These are phyloP conservation scores for Meredithiella fracta DNA, from an alignment of 2,329 filamentous ascomycete species.

Conservation along the genomic window DNA sequence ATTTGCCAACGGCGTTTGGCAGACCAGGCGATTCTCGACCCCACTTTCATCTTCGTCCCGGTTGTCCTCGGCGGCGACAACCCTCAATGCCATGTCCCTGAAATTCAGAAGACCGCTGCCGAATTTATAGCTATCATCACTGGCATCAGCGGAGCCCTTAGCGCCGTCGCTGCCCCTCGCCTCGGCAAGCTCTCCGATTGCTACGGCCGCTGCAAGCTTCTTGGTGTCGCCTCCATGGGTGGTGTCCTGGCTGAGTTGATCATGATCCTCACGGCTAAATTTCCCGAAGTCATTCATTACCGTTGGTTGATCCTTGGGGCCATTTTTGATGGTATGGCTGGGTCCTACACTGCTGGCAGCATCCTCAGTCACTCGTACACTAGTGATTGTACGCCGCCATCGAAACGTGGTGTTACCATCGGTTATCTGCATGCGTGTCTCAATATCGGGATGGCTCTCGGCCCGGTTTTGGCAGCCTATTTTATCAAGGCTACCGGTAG, in stretches of 20 bases:
- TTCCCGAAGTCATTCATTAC: constrained; percentile 55
- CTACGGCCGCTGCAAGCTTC: constrained; percentile 59
- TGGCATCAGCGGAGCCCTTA: constrained; percentile 58
- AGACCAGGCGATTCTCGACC: constrained; percentile 31
- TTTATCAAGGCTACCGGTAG: constrained; percentile 61
- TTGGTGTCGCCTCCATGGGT: constrained; percentile 59
- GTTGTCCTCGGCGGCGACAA: constrained; percentile 54
- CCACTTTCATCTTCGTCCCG: constrained; percentile 42
- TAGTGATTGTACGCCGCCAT: constrained; percentile 71
- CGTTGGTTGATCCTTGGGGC: constrained; percentile 64
- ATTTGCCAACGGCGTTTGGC: constrained; percentile 69
- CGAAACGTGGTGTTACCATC: constrained; percentile 65
- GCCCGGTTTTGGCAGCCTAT: constrained; percentile 66
- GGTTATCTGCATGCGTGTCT: constrained; percentile 81
- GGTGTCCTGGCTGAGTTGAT: constrained; percentile 58
- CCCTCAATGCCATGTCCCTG: constrained; percentile 61
- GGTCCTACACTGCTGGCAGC: constrained; percentile 73
- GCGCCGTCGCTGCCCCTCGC: constrained; percentile 66
- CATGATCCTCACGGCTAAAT: constrained; percentile 62
- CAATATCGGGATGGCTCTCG: constrained; percentile 75
- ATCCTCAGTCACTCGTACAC: constrained; percentile 70
- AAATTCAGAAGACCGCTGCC: constrained; percentile 61
- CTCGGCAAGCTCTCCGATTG: constrained; percentile 76
- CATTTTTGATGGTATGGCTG: constrained; percentile 65
- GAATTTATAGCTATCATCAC: constrained; percentile 63